Conservation (phyloP, 2,329 filamentous ascomycete genomes). For the Cladophialophora carrionii region DNA sequence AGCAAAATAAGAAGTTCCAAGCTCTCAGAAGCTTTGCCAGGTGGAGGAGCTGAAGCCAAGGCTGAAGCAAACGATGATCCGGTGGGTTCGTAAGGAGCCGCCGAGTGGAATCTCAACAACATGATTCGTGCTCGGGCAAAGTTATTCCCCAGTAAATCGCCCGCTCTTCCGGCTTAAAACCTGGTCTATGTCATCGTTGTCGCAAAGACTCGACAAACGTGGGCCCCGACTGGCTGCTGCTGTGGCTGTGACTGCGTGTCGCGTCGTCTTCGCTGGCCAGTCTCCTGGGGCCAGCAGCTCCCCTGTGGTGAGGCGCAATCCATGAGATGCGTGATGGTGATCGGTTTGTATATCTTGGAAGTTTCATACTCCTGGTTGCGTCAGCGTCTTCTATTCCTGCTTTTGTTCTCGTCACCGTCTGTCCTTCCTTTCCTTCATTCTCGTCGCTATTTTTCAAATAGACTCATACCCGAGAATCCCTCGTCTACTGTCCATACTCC, state of each 20-base stretch:
- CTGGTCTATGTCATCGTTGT: constrained; percentile 1
- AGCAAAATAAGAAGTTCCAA: neutral
- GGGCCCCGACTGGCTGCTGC: neutral
- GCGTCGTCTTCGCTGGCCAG: neutral
- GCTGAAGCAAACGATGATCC: neutral
- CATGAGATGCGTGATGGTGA: neutral
- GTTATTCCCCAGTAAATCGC: neutral
- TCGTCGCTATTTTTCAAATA: constrained; percentile 8
- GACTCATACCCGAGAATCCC: neutral
- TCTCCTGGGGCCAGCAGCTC: neutral
- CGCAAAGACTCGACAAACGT: neutral
- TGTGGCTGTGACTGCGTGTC: neutral
- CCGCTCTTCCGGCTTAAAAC: neutral
- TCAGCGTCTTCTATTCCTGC: neutral
- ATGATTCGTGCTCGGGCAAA: neutral
- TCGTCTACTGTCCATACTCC: neutral
- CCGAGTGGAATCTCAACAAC: neutral
- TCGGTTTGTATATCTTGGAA: neutral
- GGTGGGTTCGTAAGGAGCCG: neutral
- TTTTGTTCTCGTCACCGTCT: neutral
- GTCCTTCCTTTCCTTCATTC: constrained; percentile 3
- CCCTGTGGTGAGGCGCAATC: neutral
- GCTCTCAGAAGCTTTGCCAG: neutral
- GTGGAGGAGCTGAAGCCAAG: constrained; percentile 2
- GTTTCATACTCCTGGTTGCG: neutral